These are phyloP conservation scores for Penstemon eatonii DNA, from an alignment of 257 asterid genomes.

Conservation along the genomic window DNA sequence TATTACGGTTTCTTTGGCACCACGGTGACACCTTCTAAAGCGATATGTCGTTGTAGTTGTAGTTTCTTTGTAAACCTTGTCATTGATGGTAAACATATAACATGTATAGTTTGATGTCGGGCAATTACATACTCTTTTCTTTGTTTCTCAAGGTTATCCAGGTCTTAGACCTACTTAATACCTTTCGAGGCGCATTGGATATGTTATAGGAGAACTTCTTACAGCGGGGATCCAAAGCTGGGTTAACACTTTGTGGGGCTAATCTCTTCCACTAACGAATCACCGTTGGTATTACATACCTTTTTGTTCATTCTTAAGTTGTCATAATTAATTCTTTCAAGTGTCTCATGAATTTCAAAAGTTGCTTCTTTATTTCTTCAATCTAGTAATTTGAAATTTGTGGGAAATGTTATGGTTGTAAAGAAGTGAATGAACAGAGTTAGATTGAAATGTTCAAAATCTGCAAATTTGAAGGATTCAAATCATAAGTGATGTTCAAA, in stretches of 20 bases:
- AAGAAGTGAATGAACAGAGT: not conserved
- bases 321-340: no score
- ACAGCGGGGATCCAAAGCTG: not conserved
- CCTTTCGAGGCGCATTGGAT: no score
- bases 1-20: constrained; percentile 47
- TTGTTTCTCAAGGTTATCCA: no score
- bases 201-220: no score
- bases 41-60: constrained; percentile 1
- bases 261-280: no score
- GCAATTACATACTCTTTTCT: not conserved
- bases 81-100: not conserved
- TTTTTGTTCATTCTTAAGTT: not conserved
- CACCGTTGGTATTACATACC: not conserved
- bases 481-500: constrained; percentile 19
- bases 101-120: not conserved
- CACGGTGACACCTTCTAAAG: constrained; percentile 36
- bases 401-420: constrained; percentile 1
- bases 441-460: constrained; percentile 13
- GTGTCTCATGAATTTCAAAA: not conserved
- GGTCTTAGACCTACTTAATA: no score
- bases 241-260: no score
- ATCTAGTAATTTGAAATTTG: not conserved
- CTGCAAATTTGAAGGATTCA: not conserved
- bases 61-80: not conserved
- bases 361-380: not conserved